phyloP scores from a whole-genome alignment of 192 early-diverging fungal genomes.

The Coemansia sp. region DNA sequence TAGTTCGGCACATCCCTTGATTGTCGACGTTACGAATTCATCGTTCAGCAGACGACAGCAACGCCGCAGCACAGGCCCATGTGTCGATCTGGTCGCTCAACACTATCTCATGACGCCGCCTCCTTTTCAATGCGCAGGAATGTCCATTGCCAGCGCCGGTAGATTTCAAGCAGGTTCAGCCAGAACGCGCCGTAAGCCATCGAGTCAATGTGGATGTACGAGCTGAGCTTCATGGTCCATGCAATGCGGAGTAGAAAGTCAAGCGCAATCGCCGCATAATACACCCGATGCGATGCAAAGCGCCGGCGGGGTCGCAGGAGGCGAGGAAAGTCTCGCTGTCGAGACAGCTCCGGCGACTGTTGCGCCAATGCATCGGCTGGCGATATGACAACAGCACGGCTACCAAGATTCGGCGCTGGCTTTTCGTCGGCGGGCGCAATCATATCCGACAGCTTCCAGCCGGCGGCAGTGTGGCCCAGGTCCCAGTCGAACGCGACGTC shows the following conservation, averaged over 20 bases:
- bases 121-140: conserved; percentile 82
- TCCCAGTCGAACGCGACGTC: conserved; percentile 92
- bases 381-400: neutral
- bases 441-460: conserved; percentile 33
- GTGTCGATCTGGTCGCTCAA: too few species aligned
- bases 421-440: conserved; percentile 11
- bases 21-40: too few species aligned
- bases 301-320: conserved; percentile 60
- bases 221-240: conserved; percentile 76
- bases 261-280: conserved; percentile 74
- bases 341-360: neutral
- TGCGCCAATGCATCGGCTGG: neutral
- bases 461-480: conserved; percentile 46
- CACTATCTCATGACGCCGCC: conserved; percentile 2
- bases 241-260: conserved; percentile 81
- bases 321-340: conserved; percentile 9
- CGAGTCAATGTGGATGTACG: conserved; percentile 57
- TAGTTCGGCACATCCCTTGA: too few species aligned
- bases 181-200: conserved; percentile 70
- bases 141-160: conserved; percentile 91
- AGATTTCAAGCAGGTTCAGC: conserved; percentile 77
- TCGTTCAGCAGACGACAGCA: too few species aligned
- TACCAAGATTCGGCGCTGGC: neutral
- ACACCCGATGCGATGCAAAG: conserved; percentile 60
- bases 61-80: too few species aligned